Evolutionary conservation across 306 rosid species (phyloP), one percentile per base, ranked within the genome.

Genomic region (Delonix regia): DNA sequence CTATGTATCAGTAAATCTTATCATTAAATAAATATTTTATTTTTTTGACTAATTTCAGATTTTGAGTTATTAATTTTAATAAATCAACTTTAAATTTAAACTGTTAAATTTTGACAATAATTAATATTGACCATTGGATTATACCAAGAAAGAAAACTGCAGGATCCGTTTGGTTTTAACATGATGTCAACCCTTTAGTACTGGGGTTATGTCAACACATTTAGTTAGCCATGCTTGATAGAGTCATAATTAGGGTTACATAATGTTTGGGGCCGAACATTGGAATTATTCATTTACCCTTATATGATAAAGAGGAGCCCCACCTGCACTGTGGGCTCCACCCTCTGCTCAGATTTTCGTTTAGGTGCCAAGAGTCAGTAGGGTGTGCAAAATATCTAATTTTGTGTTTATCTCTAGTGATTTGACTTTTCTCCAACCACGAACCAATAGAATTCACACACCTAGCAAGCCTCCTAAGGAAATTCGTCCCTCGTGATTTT

Each of bases 181-280:
- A 7, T n/a, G 8, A 63, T 16, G 45, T 25, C 53, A 75, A 61
- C 79, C 51, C 66, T 72, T 38, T 49, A 18, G n/a, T 21, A 13
- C 13, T 14, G 19, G 24, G 30, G 53, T 67, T 34, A 78, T 33
- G 71, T 62, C 74, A 78, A 73, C 39, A n/a, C 74, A 67, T 62
- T 57, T 73, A 47, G 78, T 12, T 60, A 0, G n/a, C n/a, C n/a
- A n/a, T 30, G 1, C 36, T 57, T 11, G 64, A 24, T 24, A 42
- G 19, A 19, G 78, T 41, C 47, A 79, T 83, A 71, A 84, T 86
- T 49, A 70, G 56, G 84, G 78, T 73, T 79, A 74, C 87, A 74
- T 83, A 70, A 2, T 28, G 0, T 81, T 70, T 14, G 65, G 83
- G 84, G 83, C 82, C 86, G 73, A 76, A 42, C 62, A 25, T 1